Conservation (phyloP, 208 protist species). For the Wallacemonas sp. region DNA sequence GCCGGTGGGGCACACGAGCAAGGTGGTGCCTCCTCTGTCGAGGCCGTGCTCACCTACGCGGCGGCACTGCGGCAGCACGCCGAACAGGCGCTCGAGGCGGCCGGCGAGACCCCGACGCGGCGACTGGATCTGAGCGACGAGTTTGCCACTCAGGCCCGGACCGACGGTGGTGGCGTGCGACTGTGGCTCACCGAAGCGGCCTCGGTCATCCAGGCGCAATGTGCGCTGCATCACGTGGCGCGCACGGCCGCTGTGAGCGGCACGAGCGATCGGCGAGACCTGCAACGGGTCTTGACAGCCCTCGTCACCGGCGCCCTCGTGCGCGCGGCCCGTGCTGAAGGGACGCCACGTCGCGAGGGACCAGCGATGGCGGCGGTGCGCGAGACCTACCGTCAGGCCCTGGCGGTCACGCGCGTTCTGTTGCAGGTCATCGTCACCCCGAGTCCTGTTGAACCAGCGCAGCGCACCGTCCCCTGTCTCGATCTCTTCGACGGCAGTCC, state of each 20-base stretch:
- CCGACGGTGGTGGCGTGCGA: no score
- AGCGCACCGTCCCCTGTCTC: background rate
- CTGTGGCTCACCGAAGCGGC: background rate
- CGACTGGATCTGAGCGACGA: no score
- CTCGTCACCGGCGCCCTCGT: background rate
- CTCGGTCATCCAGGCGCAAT: background rate
- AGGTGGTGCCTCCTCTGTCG: no score
- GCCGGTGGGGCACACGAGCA: no score
- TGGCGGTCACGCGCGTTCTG: background rate
- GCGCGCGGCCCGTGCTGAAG: no score
- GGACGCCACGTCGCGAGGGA: no score
- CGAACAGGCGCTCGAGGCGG: no score
- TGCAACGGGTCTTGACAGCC: background rate
- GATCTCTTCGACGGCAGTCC: background rate
- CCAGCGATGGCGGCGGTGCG: background rate
- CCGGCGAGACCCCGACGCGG: no score
- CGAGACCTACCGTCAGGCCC: background rate
- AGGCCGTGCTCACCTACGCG: conserved; percentile 26
- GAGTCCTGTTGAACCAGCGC: background rate
- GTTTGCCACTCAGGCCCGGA: no score
- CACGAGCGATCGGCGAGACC: background rate
- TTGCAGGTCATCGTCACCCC: background rate
- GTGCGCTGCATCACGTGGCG: background rate
- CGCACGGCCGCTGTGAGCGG: background rate
- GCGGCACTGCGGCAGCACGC: conserved; percentile 8